These are phyloP conservation scores for Naematelia aurantialba DNA, from an alignment of 768 basidiomycete species.

Conservation along the genomic window DNA sequence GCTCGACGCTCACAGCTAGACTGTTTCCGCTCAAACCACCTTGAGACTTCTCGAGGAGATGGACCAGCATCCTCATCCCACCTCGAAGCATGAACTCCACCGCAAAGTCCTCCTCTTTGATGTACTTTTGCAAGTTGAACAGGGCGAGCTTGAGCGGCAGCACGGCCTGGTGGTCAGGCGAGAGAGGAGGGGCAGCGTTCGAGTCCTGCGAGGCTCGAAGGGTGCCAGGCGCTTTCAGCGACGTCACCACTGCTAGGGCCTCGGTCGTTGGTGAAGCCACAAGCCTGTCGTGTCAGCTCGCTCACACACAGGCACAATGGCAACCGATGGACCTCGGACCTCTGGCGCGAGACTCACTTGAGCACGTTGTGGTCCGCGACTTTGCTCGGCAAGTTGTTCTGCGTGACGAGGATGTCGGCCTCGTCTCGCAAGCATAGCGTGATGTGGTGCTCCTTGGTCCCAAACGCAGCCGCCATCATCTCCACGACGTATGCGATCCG, in stretches of 20 bases:
- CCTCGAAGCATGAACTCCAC: conserved; percentile 46
- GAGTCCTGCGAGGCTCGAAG: conserved; percentile 18
- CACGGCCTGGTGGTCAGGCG: conserved; percentile 10
- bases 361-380: conserved; percentile 36
- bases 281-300: conserved; percentile 24
- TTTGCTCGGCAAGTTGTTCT: conserved; percentile 37
- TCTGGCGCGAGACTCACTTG: conserved; percentile 22
- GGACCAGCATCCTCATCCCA: conserved; percentile 35
- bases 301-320: background rate
- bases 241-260: conserved; percentile 35
- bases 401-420: conserved; percentile 42
- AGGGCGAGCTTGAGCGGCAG: conserved; percentile 45
- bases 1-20: conserved; percentile 36
- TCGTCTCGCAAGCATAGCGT: conserved; percentile 45
- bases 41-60: conserved; percentile 27
- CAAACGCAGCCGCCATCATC: conserved; percentile 40
- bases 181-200: conserved; percentile 9
- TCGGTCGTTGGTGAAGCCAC: conserved; percentile 41
- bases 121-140: conserved; percentile 46
- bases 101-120: conserved; percentile 46
- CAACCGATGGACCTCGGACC: background rate
- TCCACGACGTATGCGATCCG: conserved; percentile 38
- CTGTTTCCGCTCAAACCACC: conserved; percentile 32
- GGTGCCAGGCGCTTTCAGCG: conserved; percentile 19
- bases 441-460: conserved; percentile 39